Conservation (phyloP, 768 basidiomycete species). For the Strobilomyces dryophilus region DNA sequence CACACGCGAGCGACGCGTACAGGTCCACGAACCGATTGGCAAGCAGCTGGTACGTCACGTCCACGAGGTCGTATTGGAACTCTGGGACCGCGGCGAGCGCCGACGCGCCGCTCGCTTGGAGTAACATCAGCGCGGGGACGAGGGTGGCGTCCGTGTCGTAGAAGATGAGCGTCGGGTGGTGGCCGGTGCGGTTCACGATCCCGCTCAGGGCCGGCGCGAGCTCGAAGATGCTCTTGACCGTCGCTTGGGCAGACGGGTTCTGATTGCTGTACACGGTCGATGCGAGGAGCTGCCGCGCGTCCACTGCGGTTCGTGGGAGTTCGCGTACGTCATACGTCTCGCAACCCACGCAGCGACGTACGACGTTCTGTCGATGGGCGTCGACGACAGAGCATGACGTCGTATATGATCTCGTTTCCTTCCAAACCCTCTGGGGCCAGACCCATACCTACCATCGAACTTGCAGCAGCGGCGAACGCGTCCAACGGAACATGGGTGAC, state of each 20-base stretch:
- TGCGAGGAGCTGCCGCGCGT: slow-evolving; percentile 36
- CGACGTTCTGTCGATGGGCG: slow-evolving; percentile 27
- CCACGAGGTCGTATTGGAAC: slow-evolving; percentile 38
- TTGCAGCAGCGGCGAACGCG: too few species aligned
- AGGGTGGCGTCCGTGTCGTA: slow-evolving; percentile 51
- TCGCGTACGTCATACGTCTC: slow-evolving; percentile 30
- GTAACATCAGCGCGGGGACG: slow-evolving; percentile 63
- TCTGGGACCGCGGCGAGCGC: slow-evolving; percentile 26
- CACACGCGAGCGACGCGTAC: slow-evolving; percentile 29
- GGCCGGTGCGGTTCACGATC: slow-evolving; percentile 31
- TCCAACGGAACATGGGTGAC: too few species aligned
- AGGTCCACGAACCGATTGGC: slow-evolving; percentile 34
- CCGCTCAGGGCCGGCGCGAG: slow-evolving; percentile 32
- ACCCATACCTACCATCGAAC: background rate
- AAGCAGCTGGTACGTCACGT: slow-evolving; percentile 37
- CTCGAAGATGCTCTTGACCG: slow-evolving; percentile 37
- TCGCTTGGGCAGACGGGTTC: slow-evolving; percentile 30
- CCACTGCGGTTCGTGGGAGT: slow-evolving; percentile 22
- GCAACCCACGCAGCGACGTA: slow-evolving; percentile 34
- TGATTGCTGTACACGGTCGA: slow-evolving; percentile 38
- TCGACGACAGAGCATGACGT: slow-evolving; percentile 38
- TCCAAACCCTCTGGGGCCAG: slow-evolving; percentile 39
- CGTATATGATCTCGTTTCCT: slow-evolving; percentile 42
- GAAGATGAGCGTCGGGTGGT: slow-evolving; percentile 32
- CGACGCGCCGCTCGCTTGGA: too few species aligned